Base-by-base conservation (phyloP, 31 red algal genomes). In the Endocladia muricata region DNA sequence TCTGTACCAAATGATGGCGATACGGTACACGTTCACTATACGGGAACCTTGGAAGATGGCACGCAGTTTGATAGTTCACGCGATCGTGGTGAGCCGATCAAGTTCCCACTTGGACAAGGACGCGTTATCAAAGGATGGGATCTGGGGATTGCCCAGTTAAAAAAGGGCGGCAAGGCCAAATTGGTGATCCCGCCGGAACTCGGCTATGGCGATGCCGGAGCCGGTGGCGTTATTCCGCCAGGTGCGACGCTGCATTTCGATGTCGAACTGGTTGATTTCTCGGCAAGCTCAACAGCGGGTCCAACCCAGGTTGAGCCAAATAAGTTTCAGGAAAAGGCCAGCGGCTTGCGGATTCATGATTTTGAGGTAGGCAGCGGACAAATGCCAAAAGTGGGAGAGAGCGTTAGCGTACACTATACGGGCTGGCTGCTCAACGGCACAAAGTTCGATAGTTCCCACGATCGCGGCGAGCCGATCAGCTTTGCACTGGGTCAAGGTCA, bases 1-100 rank as follows among this genome's bases (percentile, higher is more conserved):
- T n/a, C n/a, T n/a, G 64, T 80, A 36, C 81, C 89, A 21, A 57
- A 65, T 25, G 89, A 96, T 64, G 91, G 90, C 19, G 95, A 94
- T 69, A 57, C 91, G 42, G 88, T 94, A 2, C 28, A 61, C n/a
- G 89, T 98, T 25, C 91, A 98, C 49, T 98, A 98, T 63, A 85
- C 78, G 3, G 95, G 95, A 3, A 75, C 35, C 25, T 76, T 98
- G 42, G 82, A 94, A 63, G 81, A 91, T 33, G 95, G 92, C 37
- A 81, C 76, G 1, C 5, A 81, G 35, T 94, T 98, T 67, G 95
- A 98, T 65, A 77, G 41, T 25, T 78, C 74, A 13, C 61, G 75
- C 3, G 57, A 82, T 23, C 70, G 90, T 3, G 55, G 55, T 58
- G 55, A 58, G 55, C 6, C 25, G 25, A 58, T 58, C 6, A 58